These are phyloP conservation scores for Apiospora kogelbergensis DNA, from an alignment of 2,329 filamentous ascomycete genomes.

Conservation along the genomic window DNA sequence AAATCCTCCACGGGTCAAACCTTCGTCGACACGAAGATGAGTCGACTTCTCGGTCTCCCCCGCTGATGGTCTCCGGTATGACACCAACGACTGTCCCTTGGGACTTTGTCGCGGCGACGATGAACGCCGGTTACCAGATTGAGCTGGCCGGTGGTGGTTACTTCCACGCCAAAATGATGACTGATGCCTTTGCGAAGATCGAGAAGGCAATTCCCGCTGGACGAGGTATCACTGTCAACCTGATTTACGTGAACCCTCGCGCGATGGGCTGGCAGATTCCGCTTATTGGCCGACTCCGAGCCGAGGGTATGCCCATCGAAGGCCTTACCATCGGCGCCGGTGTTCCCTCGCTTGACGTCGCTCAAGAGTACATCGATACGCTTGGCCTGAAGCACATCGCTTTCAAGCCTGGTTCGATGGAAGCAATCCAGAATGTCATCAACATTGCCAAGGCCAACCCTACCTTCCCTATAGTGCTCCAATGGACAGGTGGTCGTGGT, in stretches of 20 bases:
- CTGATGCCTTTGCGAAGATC: conserved; percentile 78
- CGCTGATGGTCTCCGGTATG: conserved; percentile 91
- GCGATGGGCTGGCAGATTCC: conserved; percentile 94
- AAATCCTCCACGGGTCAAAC: conserved; percentile 87
- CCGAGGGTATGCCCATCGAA: conserved; percentile 87
- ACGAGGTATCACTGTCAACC: conserved; percentile 83
- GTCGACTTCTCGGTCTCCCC: conserved; percentile 81
- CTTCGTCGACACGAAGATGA: conserved; percentile 97
- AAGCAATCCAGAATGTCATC: conserved; percentile 85
- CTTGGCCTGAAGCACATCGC: conserved; percentile 89
- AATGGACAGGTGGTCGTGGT: conserved; percentile 93
- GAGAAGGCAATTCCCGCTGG: conserved; percentile 81
- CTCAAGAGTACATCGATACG: conserved; percentile 91
- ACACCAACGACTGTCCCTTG: conserved; percentile 85
- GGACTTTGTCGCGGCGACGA: conserved; percentile 89
- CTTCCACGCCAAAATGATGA: conserved; percentile 81
- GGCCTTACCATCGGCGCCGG: conserved; percentile 91
- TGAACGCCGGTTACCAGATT: conserved; percentile 94
- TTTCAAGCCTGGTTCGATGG: conserved; percentile 89
- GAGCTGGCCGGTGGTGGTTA: conserved; percentile 90
- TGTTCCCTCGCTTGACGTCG: conserved; percentile 90
- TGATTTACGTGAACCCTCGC: conserved; percentile 87
- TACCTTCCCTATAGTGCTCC: conserved; percentile 85
- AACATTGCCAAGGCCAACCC: conserved; percentile 95
- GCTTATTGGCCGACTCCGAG: conserved; percentile 73